Conservation (phyloP, 2,329 filamentous ascomycete species). For the Nigrospora oryzae region DNA sequence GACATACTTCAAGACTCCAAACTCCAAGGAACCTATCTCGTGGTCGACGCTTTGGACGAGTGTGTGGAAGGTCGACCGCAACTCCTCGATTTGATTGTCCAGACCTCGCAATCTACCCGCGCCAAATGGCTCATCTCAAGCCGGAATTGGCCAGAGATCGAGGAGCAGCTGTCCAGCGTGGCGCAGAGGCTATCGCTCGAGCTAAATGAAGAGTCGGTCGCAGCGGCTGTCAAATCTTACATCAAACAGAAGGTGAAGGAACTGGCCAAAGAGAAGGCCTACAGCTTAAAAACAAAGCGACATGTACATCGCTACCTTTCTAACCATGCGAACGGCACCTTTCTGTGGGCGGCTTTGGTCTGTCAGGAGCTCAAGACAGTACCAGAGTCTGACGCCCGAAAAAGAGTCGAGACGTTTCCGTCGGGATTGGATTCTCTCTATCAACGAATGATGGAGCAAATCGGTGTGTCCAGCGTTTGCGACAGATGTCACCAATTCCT, state of each 20-base stretch:
- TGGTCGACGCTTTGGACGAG: conserved; percentile 40
- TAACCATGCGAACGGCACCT: no score
- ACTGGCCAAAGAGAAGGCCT: no score
- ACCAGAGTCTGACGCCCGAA: not conserved
- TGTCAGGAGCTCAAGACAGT: no score
- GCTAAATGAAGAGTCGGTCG: conserved; percentile 23
- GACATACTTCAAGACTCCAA: conserved; percentile 28
- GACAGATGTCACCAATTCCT: no score
- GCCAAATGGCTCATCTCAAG: conserved; percentile 36
- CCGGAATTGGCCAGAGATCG: conserved; percentile 28
- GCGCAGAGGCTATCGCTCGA: conserved; percentile 23
- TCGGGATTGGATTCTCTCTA: conserved; percentile 27
- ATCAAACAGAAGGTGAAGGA: conserved; percentile 23
- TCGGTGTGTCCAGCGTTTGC: no score
- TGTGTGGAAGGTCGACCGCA: conserved; percentile 18
- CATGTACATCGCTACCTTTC: not conserved
- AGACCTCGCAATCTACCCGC: conserved; percentile 11
- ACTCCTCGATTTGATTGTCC: conserved; percentile 26
- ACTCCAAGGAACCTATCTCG: conserved; percentile 20
- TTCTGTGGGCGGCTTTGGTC: no score
- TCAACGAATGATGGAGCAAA: conserved; percentile 24
- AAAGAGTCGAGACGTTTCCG: conserved; percentile 15
- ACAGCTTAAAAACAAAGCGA: no score
- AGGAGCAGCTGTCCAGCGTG: conserved; percentile 14
- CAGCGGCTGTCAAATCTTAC: conserved; percentile 25